Evolutionary conservation across 2,329 filamentous ascomycete genomes (phyloP).

Genomic region (Neofusicoccum laricinum): DNA sequence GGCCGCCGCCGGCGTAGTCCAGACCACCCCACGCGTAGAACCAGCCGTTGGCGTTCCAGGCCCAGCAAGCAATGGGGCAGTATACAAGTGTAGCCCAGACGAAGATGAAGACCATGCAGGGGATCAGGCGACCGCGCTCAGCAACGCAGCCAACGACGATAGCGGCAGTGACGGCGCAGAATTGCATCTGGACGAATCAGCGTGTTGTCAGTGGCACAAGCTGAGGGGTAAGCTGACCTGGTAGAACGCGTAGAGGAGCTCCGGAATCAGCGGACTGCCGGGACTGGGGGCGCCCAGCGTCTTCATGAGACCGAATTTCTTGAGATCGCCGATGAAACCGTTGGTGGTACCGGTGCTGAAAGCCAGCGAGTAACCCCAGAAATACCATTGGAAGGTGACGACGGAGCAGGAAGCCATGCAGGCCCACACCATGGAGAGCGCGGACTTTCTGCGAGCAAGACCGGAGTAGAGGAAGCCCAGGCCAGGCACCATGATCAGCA

Average conservation of each 20-base stretch:
- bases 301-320: conserved; percentile 84
- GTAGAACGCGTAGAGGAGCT: conserved; percentile 91
- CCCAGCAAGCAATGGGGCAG: conserved; percentile 95
- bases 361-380: conserved; percentile 96
- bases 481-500: conserved; percentile 93
- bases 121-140: conserved; percentile 88
- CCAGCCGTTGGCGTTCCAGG: conserved; percentile 95
- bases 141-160: conserved; percentile 91
- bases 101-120: conserved; percentile 93
- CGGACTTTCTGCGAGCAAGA: conserved; percentile 94
- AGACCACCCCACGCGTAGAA: conserved; percentile 84
- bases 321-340: conserved; percentile 87
- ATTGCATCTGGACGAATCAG: conserved; percentile 72
- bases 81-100: conserved; percentile 97
- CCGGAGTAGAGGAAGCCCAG: conserved; percentile 98
- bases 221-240: conserved; percentile 55
- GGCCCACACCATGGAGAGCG: conserved; percentile 94
- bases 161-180: conserved; percentile 86
- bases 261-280: conserved; percentile 82
- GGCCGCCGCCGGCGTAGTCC: conserved; percentile 94
- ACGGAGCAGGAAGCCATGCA: conserved; percentile 92
- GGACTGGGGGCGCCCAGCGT: conserved; percentile 81
- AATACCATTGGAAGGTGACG: conserved; percentile 98
- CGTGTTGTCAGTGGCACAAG: conserved; percentile 17
- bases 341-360: conserved; percentile 80